phyloP scores from a whole-genome alignment of 1,284 basidiomycete genomes.

The Trichosporon coremiiforme region DNA sequence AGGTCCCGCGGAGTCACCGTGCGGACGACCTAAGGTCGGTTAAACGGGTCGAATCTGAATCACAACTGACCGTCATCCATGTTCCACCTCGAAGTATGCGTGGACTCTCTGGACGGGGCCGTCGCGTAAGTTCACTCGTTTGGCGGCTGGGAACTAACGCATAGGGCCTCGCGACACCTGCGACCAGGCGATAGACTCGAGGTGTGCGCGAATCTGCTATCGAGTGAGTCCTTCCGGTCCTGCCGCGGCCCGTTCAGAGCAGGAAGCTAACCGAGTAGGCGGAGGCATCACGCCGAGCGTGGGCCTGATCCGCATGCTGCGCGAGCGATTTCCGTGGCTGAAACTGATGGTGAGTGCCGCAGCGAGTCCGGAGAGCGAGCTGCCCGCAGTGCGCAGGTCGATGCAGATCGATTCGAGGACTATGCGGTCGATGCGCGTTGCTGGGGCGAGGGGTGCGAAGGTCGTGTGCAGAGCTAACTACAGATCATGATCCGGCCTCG shows the following conservation, averaged over 20 bases:
- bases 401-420: not conserved
- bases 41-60: conserved; percentile 7
- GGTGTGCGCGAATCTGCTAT: conserved; percentile 67
- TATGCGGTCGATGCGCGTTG: not conserved
- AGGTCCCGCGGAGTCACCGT: conserved; percentile 12
- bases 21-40: conserved; percentile 1
- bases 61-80: conserved; percentile 12
- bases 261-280: conserved; percentile 51
- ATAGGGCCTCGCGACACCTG: conserved; percentile 27
- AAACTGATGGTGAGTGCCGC: conserved; percentile 66
- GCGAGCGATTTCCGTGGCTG: conserved; percentile 58
- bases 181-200: conserved; percentile 61
- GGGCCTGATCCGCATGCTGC: conserved; percentile 66
- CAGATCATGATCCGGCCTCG: conserved; percentile 78
- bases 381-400: not conserved
- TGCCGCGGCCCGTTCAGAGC: not conserved
- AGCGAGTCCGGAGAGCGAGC: not conserved
- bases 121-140: conserved; percentile 17
- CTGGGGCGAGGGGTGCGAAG: not conserved
- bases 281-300: conserved; percentile 77
- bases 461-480: not conserved
- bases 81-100: conserved; percentile 68
- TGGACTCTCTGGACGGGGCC: conserved; percentile 76
- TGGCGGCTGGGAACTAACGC: conserved; percentile 3
- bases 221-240: conserved; percentile 44